A percentile compares a stretch with the other conserved stretches of the same genome.
These are phyloP conservation scores for Emmonsiellopsis sp. DNA, from an alignment of 2,329 filamentous ascomycete genomes.

Conservation along the genomic window DNA sequence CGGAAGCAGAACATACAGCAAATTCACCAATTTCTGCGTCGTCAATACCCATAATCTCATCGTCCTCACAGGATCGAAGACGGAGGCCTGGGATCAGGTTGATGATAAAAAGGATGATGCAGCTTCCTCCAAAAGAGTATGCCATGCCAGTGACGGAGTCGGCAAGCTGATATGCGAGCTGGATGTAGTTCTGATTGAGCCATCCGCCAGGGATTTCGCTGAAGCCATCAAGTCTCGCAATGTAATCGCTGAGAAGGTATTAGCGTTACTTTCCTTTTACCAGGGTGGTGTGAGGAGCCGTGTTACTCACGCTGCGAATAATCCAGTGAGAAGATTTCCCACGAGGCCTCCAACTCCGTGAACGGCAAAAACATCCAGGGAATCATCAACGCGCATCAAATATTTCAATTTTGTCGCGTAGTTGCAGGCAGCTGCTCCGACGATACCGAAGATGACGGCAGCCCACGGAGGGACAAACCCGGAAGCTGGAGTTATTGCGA, in stretches of 20 bases:
- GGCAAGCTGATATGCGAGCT: slow-evolving; percentile 74
- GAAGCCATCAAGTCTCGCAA: slow-evolving; percentile 68
- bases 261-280: neutral
- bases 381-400: slow-evolving; percentile 69
- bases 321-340: slow-evolving; percentile 68
- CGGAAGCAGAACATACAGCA: slow-evolving; percentile 45
- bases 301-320: slow-evolving; percentile 62
- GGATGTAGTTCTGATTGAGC: slow-evolving; percentile 75
- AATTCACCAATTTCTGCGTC: slow-evolving; percentile 89
- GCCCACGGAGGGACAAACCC: slow-evolving; percentile 81
- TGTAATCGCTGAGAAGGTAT: slow-evolving; percentile 52
- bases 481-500: slow-evolving; percentile 80
- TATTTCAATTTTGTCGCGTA: slow-evolving; percentile 91
- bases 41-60: slow-evolving; percentile 77
- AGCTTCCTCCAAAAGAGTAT: slow-evolving; percentile 72
- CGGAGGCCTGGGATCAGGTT: slow-evolving; percentile 68
- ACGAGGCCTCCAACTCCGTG: slow-evolving; percentile 70
- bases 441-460: slow-evolving; percentile 67
- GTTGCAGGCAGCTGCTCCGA: slow-evolving; percentile 71
- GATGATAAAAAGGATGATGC: slow-evolving; percentile 69
- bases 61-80: slow-evolving; percentile 65
- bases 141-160: slow-evolving; percentile 66
- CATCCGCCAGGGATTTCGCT: slow-evolving; percentile 65
- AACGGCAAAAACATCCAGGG: slow-evolving; percentile 80
- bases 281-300: neutral